Evolutionary conservation across 139 green algal species (phyloP), one percentile per base, ranked within the genome.

Genomic region (Tetradesmus lagerheimii): DNA sequence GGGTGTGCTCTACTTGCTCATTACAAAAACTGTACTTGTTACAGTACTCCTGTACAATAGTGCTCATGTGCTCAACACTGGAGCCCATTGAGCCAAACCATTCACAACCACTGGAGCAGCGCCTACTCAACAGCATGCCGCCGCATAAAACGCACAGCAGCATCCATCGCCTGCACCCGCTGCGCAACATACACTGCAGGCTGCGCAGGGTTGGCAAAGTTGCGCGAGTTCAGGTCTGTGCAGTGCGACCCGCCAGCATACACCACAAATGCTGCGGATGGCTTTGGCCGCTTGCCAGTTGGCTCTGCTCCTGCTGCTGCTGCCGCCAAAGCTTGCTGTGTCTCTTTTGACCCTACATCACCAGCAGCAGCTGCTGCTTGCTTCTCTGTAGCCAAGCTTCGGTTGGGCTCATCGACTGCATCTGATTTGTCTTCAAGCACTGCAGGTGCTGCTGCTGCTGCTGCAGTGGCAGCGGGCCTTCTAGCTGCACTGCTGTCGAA

Each of bases 251-350:
- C 71, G 4, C 71, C 71, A 38, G 41, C 71, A 79, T 38, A 38
- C 71, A 37, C 71, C 12, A 41, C n/a, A 79, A 79, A 38, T 11
- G 71, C n/a, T 38, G 78, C 39, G 0, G 27, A 29, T 23, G 29
- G 38, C 8, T 66, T n/a, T 27, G 38, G 38, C 27, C 31, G 31
- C 71, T 23, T 38, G 71, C 71, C 71, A 39, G 2, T 25, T 41
- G 31, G 71, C 71, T 37, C 31, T 23, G n/a, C 71, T 25, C n/a
- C 71, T 79, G 71, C 71, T 79, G 71, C 71, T 79, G n/a, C 67
- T 78, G 67, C 62, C 25, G 64, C 23, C 29, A 16, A 14, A 11
- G 64, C 31, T 38, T 9, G 6, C 53, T 66, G 12, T 15, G 6
- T 15, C 53, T 66, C 15, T 66, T 11, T 29, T 29, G 53, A 25